Conservation (phyloP, 129 eudicot species). For the Escallonia herrerae region DNA sequence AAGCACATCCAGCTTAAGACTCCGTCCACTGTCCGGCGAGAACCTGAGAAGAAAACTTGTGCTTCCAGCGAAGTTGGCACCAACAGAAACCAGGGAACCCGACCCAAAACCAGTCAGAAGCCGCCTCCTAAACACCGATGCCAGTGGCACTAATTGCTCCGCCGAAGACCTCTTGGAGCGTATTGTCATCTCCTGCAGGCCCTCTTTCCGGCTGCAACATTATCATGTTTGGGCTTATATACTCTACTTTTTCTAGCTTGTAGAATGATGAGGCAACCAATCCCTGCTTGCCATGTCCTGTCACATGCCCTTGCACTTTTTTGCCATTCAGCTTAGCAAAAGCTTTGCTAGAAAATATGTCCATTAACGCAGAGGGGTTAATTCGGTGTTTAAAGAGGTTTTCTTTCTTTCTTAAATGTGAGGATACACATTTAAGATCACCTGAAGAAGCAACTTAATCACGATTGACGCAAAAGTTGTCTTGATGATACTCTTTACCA, state of each 20-base stretch:
- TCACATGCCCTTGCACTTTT: not conserved
- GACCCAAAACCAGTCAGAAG: conserved; percentile 68
- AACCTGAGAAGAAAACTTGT: conserved; percentile 82
- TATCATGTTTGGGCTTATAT: conserved; percentile 15
- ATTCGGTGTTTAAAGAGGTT: too few relatives aligned
- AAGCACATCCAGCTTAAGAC: conserved; percentile 75
- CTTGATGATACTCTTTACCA: too few relatives aligned
- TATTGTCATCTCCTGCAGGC: conserved; percentile 13
- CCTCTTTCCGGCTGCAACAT: conserved; percentile 28
- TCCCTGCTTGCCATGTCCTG: conserved; percentile 8
- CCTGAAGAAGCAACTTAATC: too few relatives aligned
- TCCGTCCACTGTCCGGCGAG: conserved; percentile 62
- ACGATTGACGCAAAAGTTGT: too few relatives aligned
- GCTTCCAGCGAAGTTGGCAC: conserved; percentile 80
- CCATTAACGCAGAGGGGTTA: too few relatives aligned
- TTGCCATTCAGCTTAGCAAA: not conserved
- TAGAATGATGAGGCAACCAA: conserved; percentile 1
- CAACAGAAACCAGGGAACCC: conserved; percentile 67
- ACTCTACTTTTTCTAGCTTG: not conserved
- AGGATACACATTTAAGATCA: too few relatives aligned
- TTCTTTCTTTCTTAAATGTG: too few relatives aligned
- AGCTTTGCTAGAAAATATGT: too few relatives aligned
- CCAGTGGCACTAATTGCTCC: conserved; percentile 58
- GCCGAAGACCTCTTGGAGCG: conserved; percentile 35
- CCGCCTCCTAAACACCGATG: conserved; percentile 62